Evolutionary conservation across 108 stramenopile genomes (phyloP).

Genomic region (Aurantiochytrium sp.): DNA sequence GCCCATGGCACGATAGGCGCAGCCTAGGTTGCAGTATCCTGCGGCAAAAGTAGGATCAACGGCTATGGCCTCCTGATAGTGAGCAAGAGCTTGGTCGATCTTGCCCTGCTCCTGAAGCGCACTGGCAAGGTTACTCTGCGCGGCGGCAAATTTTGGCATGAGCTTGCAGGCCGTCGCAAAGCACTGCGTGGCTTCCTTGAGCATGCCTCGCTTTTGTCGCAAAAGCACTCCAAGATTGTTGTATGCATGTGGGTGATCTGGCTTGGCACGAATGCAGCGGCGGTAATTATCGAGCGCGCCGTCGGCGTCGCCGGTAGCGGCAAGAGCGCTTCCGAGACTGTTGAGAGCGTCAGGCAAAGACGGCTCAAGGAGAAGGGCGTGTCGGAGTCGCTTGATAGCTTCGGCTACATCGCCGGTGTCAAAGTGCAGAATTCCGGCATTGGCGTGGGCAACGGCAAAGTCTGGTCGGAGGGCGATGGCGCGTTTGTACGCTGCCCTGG

Average conservation of each 20-base stretch:
- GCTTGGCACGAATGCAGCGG: constrained; percentile 44
- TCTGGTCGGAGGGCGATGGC: constrained; percentile 53
- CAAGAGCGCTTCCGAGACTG: constrained; percentile 57
- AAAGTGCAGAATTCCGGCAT: constrained; percentile 55
- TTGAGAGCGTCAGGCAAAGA: constrained; percentile 63
- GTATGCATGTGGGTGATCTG: constrained; percentile 66
- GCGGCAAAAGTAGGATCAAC: constrained; percentile 57
- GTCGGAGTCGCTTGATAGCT: constrained; percentile 37
- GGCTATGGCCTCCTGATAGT: constrained; percentile 54
- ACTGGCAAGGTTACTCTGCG: constrained; percentile 53
- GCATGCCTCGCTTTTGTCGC: constrained; percentile 39
- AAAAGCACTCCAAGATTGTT: constrained; percentile 54
- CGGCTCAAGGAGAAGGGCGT: constrained; percentile 57
- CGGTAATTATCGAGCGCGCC: constrained; percentile 49
- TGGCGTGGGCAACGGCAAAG: constrained; percentile 61
- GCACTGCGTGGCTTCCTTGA: constrained; percentile 62
- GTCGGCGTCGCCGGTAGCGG: constrained; percentile 16
- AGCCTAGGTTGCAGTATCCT: constrained; percentile 57
- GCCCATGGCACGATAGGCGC: constrained; percentile 54
- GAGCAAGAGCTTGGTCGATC: constrained; percentile 51
- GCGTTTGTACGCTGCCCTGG: constrained; percentile 41
- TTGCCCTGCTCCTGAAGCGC: constrained; percentile 57
- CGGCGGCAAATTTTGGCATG: constrained; percentile 58
- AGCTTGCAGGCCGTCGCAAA: constrained; percentile 54
- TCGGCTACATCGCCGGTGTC: constrained; percentile 39